A percentile compares a stretch with the other conserved stretches of the same genome.
These are phyloP conservation scores for Globisporangium takayamanum DNA, from an alignment of 352 stramenopile genomes.

Conservation along the genomic window DNA sequence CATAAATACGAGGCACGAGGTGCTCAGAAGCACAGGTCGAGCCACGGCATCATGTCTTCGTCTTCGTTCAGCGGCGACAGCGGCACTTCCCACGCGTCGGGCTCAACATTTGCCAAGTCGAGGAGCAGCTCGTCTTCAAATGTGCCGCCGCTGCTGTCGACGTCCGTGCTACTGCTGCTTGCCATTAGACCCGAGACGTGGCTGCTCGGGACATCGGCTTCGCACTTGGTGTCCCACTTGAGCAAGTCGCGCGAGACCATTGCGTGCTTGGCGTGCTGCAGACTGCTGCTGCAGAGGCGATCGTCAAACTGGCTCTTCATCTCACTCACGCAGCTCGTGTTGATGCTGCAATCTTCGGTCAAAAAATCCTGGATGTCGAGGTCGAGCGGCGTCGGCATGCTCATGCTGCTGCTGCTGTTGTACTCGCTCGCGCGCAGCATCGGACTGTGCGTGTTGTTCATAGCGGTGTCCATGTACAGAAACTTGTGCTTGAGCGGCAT, in stretches of 20 bases:
- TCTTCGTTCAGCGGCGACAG: constrained; percentile 77
- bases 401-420: constrained; percentile 1
- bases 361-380: constrained; percentile 80
- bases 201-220: constrained; percentile 17
- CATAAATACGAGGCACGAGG: constrained; percentile 37
- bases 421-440: constrained; percentile 24
- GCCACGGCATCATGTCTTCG: constrained; percentile 80
- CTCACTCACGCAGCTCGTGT: constrained; percentile 24
- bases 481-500: constrained; percentile 47
- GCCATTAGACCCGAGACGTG: constrained; percentile 15
- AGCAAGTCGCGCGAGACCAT: constrained; percentile 64
- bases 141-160: constrained; percentile 8
- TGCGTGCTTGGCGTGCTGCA: constrained; percentile 39
- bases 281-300: constrained; percentile 15
- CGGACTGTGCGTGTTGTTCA: constrained; percentile 4
- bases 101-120: constrained; percentile 67
- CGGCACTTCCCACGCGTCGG: constrained; percentile 71
- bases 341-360: constrained; percentile 71
- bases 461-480: constrained; percentile 17
- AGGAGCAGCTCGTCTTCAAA: constrained; percentile 70
- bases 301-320: constrained; percentile 37
- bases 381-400: constrained; percentile 27
- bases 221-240: constrained; percentile 43
- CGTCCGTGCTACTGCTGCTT: constrained; percentile 17
- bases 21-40: constrained; percentile 77